phyloP scores from a whole-genome alignment of 176 grass and related monocot genomes.

The Hordeum marinum region DNA sequence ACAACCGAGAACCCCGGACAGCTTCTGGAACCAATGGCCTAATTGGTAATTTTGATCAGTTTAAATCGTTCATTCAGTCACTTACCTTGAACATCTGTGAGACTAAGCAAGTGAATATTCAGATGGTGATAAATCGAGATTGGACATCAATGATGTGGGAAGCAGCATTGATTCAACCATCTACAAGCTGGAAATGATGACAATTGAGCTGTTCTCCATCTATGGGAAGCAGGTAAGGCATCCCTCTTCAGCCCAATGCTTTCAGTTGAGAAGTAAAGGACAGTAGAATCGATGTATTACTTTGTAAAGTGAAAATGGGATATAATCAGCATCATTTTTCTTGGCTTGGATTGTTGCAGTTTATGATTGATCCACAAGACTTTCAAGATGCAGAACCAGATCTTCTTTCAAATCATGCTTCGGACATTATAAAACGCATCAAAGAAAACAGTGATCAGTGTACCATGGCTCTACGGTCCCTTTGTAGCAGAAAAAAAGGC shows the following conservation, averaged over 20 bases:
- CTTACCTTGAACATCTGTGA: not conserved
- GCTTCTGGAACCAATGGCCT: constrained; percentile 42
- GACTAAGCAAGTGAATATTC: constrained; percentile 27
- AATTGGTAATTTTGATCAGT: constrained; percentile 42
- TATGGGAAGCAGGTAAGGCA: constrained; percentile 72
- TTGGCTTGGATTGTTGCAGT: constrained; percentile 37
- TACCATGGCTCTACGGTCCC: constrained; percentile 53
- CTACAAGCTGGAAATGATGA: constrained; percentile 89
- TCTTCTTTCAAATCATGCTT: constrained; percentile 72
- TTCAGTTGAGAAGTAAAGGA: not conserved
- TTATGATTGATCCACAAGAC: constrained; percentile 68
- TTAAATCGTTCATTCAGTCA: constrained; percentile 9
- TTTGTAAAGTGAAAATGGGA: not conserved
- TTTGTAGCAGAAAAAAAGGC: constrained; percentile 85
- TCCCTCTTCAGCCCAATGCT: not conserved
- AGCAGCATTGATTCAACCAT: constrained; percentile 57
- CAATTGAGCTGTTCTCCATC: constrained; percentile 75
- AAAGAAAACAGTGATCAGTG: constrained; percentile 49
- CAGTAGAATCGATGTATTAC: not conserved
- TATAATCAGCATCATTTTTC: not conserved
- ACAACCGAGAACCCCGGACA: constrained; percentile 36
- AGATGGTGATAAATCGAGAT: constrained; percentile 62
- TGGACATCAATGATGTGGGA: constrained; percentile 33
- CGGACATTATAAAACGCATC: constrained; percentile 64
- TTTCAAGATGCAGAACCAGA: constrained; percentile 94